Evolutionary conservation across 2,329 filamentous ascomycete genomes (phyloP), one percentile per base, ranked within the genome.

Genomic region (Talaromyces sp.): DNA sequence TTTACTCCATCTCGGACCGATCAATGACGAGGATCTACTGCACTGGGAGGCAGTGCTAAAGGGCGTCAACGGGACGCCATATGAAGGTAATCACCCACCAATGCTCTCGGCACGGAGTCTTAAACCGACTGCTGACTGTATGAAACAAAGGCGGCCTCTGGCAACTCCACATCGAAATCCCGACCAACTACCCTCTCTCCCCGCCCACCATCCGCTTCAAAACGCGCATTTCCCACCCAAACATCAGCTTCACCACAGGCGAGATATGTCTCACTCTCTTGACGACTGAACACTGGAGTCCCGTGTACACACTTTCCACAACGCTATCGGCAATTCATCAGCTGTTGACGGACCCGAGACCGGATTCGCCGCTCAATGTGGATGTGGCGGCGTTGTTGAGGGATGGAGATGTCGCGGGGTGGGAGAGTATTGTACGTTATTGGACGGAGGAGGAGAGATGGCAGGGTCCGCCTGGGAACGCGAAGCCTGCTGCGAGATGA

Each of bases 191-290:
- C 79, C 95, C 95, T 3, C 84, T 90, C 65, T 79, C 85, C 0
- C 90, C 95, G 1, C 95, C 95, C 0, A 84, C 82, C 47, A 89
- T 99, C 69, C 83, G 80, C 65, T 99, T 99, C 81, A 81, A 84
- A n/a, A 99, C 93, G 41, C 87, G 88, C 68, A 87, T 96, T 69
- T 90, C 92, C 72, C 93, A 97, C 81, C 89, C 93, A 57, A 97
- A 97, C 78, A 87, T 90, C 54, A 81, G 85, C 67, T 87, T 87
- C 75, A 81, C 82, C 45, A 93, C 87, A 2, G 95, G 95, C 70
- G 93, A 97, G 79, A 95, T 99, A 74, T 99, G 95, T 77, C 87
- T 98, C 33, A 95, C 97, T 74, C 84, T 98, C 68, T 84, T 99
- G 60, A 87, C 86, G 66, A 82, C 81, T 0, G 79, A 82, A 73